Conservation (phyloP, 2,329 filamentous ascomycete genomes). For the Lanzia echinophila region DNA sequence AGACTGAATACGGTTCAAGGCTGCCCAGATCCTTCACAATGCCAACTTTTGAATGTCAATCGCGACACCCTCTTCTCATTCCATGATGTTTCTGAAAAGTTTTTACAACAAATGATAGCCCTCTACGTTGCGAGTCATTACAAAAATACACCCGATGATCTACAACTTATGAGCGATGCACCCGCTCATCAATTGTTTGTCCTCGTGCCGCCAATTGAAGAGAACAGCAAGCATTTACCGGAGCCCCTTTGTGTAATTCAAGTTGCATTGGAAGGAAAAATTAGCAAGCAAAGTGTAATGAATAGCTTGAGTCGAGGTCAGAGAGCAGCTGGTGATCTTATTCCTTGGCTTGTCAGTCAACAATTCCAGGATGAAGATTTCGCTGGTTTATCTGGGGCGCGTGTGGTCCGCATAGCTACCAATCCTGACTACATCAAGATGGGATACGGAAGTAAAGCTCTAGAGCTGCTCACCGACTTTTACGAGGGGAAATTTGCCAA, state of each 20-base stretch:
- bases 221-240: conserved; percentile 70
- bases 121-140: conserved; percentile 96
- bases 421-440: conserved; percentile 88
- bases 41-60: conserved; percentile 89
- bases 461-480: conserved; percentile 83
- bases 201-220: conserved; percentile 76
- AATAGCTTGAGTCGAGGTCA: conserved; percentile 85
- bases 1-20: conserved; percentile 39
- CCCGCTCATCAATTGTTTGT: conserved; percentile 96
- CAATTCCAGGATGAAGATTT: conserved; percentile 99
- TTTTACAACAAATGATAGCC: conserved; percentile 96
- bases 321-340: conserved; percentile 83
- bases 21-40: conserved; percentile 84
- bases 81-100: conserved; percentile 93
- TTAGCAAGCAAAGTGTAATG: conserved; percentile 86
- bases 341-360: conserved; percentile 95
- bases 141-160: conserved; percentile 95
- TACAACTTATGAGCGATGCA: conserved; percentile 98
- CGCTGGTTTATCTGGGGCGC: conserved; percentile 82
- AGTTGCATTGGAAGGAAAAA: conserved; percentile 87
- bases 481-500: conserved; percentile 90
- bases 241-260: conserved; percentile 95
- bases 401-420: conserved; percentile 89
- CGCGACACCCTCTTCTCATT: conserved; percentile 97
- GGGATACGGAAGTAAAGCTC: conserved; percentile 87